phyloP scores from a whole-genome alignment of 2,329 filamentous ascomycete species.

The Beauveria varroae region DNA sequence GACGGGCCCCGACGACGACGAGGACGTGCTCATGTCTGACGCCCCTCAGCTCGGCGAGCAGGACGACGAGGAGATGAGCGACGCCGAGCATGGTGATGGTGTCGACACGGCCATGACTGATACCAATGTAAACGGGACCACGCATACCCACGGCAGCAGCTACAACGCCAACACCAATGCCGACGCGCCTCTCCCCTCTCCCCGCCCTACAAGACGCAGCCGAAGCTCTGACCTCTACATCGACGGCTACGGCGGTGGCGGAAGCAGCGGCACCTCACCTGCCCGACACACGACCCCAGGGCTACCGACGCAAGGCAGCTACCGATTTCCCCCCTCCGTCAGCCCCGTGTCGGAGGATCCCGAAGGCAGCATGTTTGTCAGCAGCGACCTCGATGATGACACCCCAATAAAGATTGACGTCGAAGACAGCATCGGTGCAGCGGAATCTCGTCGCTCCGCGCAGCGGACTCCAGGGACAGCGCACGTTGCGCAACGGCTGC shows the following conservation, averaged over 20 bases:
- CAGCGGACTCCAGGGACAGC: too few species aligned
- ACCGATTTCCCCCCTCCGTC: background rate
- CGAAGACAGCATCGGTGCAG: too few species aligned
- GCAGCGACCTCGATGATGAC: background rate
- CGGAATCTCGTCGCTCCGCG: too few species aligned
- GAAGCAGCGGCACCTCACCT: too few species aligned
- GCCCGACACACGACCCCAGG: background rate
- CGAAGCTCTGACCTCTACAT: background rate
- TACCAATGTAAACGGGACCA: background rate
- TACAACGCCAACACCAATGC: too few species aligned
- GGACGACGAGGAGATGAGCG: background rate
- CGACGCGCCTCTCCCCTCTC: background rate
- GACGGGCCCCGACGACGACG: background rate
- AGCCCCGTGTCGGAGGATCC: background rate
- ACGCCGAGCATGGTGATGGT: background rate
- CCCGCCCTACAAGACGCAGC: background rate
- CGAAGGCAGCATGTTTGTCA: background rate
- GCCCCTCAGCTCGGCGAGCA: background rate
- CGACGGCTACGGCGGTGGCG: too few species aligned
- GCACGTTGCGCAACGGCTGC: too few species aligned
- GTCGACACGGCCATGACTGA: background rate
- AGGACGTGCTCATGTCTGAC: background rate
- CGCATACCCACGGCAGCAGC: too few species aligned
- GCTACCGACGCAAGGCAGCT: background rate
- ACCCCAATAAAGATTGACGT: too few species aligned